Evolutionary conservation across 257 asterid genomes (phyloP).

Genomic region (Solanum lignicaule): DNA sequence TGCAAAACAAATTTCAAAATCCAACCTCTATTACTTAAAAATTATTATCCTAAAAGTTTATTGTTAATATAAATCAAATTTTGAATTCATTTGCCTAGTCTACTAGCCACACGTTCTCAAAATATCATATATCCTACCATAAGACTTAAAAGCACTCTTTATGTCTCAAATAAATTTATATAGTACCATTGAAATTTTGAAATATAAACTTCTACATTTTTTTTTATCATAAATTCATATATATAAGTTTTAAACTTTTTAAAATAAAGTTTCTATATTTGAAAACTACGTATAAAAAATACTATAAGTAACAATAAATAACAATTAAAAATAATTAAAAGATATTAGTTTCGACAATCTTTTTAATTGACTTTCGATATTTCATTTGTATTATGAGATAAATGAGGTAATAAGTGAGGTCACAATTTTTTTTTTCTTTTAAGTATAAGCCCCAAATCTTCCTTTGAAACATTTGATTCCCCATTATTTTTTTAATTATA

Average conservation of each 20-base stretch:
- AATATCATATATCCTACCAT: not conserved
- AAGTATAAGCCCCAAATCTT: not conserved
- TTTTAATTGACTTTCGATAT: not conserved
- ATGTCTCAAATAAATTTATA: not conserved
- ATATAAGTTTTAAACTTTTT: not conserved
- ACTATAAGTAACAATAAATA: not conserved
- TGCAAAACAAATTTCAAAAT: not conserved
- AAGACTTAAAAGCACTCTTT: not conserved
- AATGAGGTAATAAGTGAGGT: not conserved
- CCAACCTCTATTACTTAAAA: not conserved
- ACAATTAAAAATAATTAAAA: not conserved
- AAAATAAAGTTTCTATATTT: not conserved
- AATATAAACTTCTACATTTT: not conserved
- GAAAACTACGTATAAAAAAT: not conserved
- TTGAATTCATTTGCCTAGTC: not conserved
- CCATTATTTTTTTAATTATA: not conserved
- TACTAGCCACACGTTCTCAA: not conserved
- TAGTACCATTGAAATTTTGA: not conserved
- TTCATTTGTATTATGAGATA: not conserved
- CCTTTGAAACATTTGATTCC: not conserved
- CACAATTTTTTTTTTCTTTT: not conserved
- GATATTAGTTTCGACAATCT: not conserved
- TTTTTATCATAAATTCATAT: not conserved
- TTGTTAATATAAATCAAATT: not conserved
- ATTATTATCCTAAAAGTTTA: not conserved